Conservation (phyloP, 2,329 filamentous ascomycete species). For the Pseudogymnoascus sp. region DNA sequence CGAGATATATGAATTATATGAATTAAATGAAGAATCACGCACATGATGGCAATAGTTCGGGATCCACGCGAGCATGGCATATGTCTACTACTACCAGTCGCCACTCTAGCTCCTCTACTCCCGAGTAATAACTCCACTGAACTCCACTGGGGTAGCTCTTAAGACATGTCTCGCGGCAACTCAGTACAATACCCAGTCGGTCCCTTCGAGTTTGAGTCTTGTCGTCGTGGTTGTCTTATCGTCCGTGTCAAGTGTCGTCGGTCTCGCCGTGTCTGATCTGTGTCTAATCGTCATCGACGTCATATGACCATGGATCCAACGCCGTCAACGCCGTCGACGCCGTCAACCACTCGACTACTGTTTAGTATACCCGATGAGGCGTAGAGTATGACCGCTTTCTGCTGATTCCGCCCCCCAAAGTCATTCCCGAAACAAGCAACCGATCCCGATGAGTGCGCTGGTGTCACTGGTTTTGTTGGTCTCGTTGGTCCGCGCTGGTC, state of each 20-base stretch:
- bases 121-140: no score
- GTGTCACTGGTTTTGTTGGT: no score
- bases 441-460: no score
- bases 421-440: no score
- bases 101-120: no score
- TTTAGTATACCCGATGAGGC: conserved; percentile 3
- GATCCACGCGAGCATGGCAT: not conserved
- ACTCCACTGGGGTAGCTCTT: not conserved
- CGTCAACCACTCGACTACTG: not conserved
- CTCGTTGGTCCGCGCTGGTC: no score
- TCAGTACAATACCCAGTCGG: not conserved
- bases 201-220: not conserved
- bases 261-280: not conserved
- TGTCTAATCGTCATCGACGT: conserved; percentile 7
- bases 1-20: not conserved
- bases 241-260: not conserved
- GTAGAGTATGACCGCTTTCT: not conserved
- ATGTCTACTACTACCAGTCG: not conserved
- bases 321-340: not conserved
- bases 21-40: not conserved
- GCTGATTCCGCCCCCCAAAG: no score
- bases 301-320: not conserved
- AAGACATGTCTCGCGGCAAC: not conserved
- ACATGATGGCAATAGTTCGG: not conserved
- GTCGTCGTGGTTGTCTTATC: not conserved